phyloP scores from a whole-genome alignment of 1,139 yeast species.

The Entelexis paramagnoliae region DNA sequence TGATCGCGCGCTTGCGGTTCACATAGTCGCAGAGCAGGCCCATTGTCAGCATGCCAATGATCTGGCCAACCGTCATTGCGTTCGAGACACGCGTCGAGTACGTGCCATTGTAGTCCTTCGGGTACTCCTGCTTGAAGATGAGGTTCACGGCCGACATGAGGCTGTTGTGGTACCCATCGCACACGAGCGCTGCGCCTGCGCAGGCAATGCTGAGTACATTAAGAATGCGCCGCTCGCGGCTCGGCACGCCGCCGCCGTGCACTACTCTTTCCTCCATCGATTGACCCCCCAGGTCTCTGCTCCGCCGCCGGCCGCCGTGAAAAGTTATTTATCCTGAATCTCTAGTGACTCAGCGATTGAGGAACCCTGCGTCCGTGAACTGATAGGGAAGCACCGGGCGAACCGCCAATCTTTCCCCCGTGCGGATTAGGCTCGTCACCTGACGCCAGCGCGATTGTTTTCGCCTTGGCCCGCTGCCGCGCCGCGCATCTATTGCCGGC shows the following conservation, averaged over 20 bases:
- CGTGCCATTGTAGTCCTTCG: conserved; percentile 33
- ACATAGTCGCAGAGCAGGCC: conserved; percentile 50
- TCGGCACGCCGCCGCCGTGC: neutral
- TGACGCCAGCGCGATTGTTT: too few relatives aligned
- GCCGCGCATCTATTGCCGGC: too few relatives aligned
- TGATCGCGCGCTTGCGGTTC: conserved; percentile 50
- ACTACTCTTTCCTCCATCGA: neutral
- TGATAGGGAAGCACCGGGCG: neutral
- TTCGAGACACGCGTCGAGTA: conserved; percentile 50
- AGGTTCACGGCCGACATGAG: conserved; percentile 50
- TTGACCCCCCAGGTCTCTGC: neutral
- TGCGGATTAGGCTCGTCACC: too few relatives aligned
- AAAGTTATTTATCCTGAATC: neutral
- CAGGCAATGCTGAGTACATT: conserved; percentile 38
- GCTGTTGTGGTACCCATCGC: conserved; percentile 57
- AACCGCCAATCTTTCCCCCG: too few relatives aligned
- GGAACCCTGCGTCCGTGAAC: neutral
- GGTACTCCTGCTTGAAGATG: conserved; percentile 39
- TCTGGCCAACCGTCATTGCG: conserved; percentile 48
- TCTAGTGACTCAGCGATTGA: neutral
- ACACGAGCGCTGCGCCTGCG: conserved; percentile 51
- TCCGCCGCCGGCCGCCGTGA: neutral
- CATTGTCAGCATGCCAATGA: conserved; percentile 46
- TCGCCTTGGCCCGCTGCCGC: too few relatives aligned
- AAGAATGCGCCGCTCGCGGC: conserved; percentile 6